Evolutionary conservation across 352 stramenopile genomes (phyloP).

Genomic region (Peronospora tabacina): DNA sequence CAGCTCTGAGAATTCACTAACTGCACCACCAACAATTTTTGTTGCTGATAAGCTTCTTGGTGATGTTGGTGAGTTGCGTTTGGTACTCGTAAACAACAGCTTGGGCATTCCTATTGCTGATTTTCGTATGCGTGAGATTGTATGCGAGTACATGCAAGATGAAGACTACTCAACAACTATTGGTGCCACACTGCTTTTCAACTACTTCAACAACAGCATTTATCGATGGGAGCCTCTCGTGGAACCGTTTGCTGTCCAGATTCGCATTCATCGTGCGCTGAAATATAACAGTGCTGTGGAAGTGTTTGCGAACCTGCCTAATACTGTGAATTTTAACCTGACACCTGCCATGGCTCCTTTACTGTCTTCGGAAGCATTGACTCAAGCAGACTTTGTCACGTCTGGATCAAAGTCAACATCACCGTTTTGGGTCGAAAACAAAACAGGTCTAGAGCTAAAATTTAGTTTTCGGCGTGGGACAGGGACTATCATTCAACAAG

Average conservation of each 20-base stretch:
- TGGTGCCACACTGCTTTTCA: slow-evolving; percentile 70
- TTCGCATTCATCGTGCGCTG: slow-evolving; percentile 59
- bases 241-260: slow-evolving; percentile 75
- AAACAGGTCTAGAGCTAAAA: slow-evolving; percentile 70
- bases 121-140: slow-evolving; percentile 81
- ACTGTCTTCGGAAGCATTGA: slow-evolving; percentile 68
- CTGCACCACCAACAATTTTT: slow-evolving; percentile 20
- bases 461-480: slow-evolving; percentile 82
- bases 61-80: slow-evolving; percentile 73
- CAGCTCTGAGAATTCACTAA: slow-evolving; percentile 2
- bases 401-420: slow-evolving; percentile 79
- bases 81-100: slow-evolving; percentile 86
- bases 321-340: slow-evolving; percentile 84
- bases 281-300: slow-evolving; percentile 69
- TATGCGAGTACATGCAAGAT: slow-evolving; percentile 83
- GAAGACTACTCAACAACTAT: slow-evolving; percentile 77
- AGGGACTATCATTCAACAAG: slow-evolving; percentile 72
- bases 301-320: slow-evolving; percentile 75
- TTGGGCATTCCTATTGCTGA: slow-evolving; percentile 81
- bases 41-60: slow-evolving; percentile 74
- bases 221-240: slow-evolving; percentile 85
- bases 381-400: slow-evolving; percentile 81
- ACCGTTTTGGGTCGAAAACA: slow-evolving; percentile 88
- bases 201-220: slow-evolving; percentile 90
- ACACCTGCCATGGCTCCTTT: slow-evolving; percentile 82